Evolutionary conservation across 2,329 filamentous ascomycete species (phyloP).

Genomic region (Seiridium cupressi): DNA sequence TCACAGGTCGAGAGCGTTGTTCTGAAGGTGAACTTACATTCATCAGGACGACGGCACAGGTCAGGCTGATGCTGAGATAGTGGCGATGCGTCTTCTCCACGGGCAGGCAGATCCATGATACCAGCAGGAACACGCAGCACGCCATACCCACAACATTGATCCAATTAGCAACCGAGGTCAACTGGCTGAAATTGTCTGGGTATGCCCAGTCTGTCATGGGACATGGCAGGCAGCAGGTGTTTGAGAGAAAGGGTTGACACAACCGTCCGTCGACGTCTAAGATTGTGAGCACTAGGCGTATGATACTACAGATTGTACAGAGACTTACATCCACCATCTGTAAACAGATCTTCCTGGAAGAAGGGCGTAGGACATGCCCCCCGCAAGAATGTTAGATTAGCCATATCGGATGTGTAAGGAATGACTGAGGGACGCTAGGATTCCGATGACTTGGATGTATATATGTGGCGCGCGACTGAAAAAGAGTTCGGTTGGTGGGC

Average conservation of each 20-base stretch:
- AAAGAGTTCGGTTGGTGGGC: background rate
- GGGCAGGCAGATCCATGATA: conserved; percentile 78
- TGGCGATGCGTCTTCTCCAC: conserved; percentile 88
- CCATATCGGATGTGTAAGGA: conserved; percentile 10
- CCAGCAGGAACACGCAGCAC: conserved; percentile 71
- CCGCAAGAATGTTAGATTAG: conserved; percentile 2
- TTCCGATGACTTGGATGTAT: background rate
- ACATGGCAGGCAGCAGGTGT: conserved; percentile 84
- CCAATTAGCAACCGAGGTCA: conserved; percentile 74
- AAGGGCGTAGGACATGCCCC: conserved; percentile 67
- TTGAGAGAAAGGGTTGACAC: conserved; percentile 44
- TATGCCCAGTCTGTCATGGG: conserved; percentile 78
- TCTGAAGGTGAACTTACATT: conserved; percentile 56
- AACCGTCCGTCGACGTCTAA: conserved; percentile 56
- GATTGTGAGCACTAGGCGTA: conserved; percentile 15
- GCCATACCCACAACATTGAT: conserved; percentile 73
- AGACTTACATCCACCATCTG: conserved; percentile 28
- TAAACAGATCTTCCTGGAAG: conserved; percentile 59
- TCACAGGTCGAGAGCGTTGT: conserved; percentile 1
- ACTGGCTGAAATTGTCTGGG: conserved; percentile 54
- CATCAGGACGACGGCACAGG: conserved; percentile 73
- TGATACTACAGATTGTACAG: background rate
- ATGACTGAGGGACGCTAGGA: background rate
- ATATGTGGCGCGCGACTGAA: background rate
- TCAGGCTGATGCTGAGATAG: conserved; percentile 87